phyloP scores from a whole-genome alignment of 2,329 filamentous ascomycete genomes.

The Fusarium veterinarium region DNA sequence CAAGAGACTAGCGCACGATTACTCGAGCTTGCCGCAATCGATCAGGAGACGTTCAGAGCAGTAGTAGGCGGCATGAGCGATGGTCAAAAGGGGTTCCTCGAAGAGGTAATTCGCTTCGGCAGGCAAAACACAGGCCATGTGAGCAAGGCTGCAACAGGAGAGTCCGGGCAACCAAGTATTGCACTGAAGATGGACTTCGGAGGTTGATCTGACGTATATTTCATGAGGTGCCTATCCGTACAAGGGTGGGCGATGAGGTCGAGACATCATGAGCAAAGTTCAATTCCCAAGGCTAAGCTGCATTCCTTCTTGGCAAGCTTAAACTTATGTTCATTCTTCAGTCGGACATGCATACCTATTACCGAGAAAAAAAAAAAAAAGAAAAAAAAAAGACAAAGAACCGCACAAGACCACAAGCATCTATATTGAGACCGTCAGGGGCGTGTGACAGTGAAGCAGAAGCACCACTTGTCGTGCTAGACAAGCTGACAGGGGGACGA shows the following conservation, averaged over 20 bases:
- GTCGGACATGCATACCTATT: constrained; percentile 7
- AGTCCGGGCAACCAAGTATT: constrained; percentile 79
- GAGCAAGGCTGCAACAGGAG: constrained; percentile 54
- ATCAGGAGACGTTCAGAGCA: constrained; percentile 78
- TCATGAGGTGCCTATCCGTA: constrained; percentile 1
- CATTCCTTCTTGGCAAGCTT: constrained; percentile 17
- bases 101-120: constrained; percentile 79
- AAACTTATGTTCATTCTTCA: not conserved
- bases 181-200: constrained; percentile 95
- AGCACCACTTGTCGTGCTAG: not conserved
- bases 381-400: constrained; percentile 6
- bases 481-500: constrained; percentile 14
- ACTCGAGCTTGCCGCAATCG: constrained; percentile 81
- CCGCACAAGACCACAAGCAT: not conserved
- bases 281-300: constrained; percentile 10
- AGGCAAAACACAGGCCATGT: constrained; percentile 58
- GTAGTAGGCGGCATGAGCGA: constrained; percentile 78
- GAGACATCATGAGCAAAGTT: constrained; percentile 6
- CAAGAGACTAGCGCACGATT: constrained; percentile 80
- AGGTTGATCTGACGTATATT: constrained; percentile 44
- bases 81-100: constrained; percentile 80
- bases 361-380: not conserved
- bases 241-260: not conserved
- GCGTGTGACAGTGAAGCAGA: not conserved
- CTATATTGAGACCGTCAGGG: not conserved